A percentile compares a stretch with the other conserved stretches of the same genome.
phyloP scores from a whole-genome alignment of 805 yeast genomes.

The Torulaspora quercuum region DNA sequence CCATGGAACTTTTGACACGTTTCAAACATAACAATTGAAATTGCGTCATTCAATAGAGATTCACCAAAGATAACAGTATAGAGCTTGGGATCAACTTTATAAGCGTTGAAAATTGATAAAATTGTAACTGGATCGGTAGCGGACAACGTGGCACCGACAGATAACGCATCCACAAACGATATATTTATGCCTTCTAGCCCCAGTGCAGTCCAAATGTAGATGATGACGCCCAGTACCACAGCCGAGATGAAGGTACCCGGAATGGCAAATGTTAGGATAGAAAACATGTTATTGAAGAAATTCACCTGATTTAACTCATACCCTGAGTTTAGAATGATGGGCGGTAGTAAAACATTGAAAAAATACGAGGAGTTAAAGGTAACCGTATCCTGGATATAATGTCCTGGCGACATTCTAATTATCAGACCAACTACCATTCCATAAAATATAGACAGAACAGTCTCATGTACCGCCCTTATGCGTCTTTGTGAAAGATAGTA shows the following conservation, averaged over 20 bases:
- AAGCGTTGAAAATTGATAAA: conserved; percentile 91
- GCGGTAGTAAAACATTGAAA: conserved; percentile 91
- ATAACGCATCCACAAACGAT: conserved; percentile 94
- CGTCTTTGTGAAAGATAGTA: conserved; percentile 87
- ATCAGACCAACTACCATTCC: conserved; percentile 95
- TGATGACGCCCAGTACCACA: conserved; percentile 79
- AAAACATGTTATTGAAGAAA: conserved; percentile 86
- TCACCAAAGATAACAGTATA: conserved; percentile 98
- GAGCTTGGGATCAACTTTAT: conserved; percentile 95
- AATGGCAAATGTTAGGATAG: conserved; percentile 89
- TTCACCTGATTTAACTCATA: conserved; percentile 95
- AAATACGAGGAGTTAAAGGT: conserved; percentile 92
- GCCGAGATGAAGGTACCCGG: conserved; percentile 96
- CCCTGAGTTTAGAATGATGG: conserved; percentile 93
- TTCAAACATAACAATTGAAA: conserved; percentile 97
- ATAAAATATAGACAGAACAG: conserved; percentile 90
- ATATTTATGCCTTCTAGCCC: conserved; percentile 86
- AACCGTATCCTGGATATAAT: conserved; percentile 93
- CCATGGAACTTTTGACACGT: conserved; percentile 97
- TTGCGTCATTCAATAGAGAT: conserved; percentile 92
- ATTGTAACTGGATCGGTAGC: conserved; percentile 99
- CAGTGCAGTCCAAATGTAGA: conserved; percentile 84
- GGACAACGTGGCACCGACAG: conserved; percentile 95
- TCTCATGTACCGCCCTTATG: conserved; percentile 95
- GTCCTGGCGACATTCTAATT: conserved; percentile 90